Conservation (phyloP, 2,329 filamentous ascomycete species). For the Penicillium fuscoglaucum region DNA sequence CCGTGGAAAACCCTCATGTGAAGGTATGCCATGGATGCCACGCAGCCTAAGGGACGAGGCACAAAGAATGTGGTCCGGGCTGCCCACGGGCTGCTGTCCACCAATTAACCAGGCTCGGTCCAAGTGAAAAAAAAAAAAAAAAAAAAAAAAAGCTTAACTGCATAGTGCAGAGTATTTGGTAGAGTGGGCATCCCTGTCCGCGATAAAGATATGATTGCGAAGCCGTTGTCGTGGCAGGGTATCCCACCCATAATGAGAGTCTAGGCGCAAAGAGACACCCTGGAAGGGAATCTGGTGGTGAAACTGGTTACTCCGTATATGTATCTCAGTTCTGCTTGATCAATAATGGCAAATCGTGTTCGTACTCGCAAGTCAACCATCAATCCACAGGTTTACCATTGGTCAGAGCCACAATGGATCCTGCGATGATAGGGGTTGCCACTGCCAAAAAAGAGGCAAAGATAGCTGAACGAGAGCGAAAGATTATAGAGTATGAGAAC, state of each 20-base stretch:
- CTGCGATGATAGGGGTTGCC: slow-evolving; percentile 28
- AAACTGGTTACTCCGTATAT: slow-evolving; percentile 20
- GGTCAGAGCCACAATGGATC: neutral
- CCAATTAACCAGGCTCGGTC: slow-evolving; percentile 60
- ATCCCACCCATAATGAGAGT: slow-evolving; percentile 68
- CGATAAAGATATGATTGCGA: slow-evolving; percentile 39
- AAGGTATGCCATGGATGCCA: slow-evolving; percentile 86
- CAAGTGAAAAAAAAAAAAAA: neutral
- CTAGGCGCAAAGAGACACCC: slow-evolving; percentile 47
- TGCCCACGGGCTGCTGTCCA: slow-evolving; percentile 61
- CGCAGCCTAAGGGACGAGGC: slow-evolving; percentile 75
- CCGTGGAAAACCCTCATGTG: slow-evolving; percentile 61
- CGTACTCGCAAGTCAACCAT: neutral
- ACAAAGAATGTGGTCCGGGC: slow-evolving; percentile 73
- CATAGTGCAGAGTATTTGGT: slow-evolving; percentile 23
- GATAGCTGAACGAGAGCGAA: slow-evolving; percentile 32
- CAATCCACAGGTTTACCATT: neutral
- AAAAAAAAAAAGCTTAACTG: neutral
- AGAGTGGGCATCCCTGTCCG: slow-evolving; percentile 59
- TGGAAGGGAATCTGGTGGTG: slow-evolving; percentile 57
- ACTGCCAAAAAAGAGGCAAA: slow-evolving; percentile 33
- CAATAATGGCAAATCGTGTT: neutral
- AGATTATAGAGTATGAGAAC: slow-evolving; percentile 28
- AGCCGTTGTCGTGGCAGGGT: slow-evolving; percentile 51
- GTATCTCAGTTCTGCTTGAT: slow-evolving; percentile 33